Base-by-base conservation (phyloP, 2,329 filamentous ascomycete species). In the Pleurostoma richardsiae region DNA sequence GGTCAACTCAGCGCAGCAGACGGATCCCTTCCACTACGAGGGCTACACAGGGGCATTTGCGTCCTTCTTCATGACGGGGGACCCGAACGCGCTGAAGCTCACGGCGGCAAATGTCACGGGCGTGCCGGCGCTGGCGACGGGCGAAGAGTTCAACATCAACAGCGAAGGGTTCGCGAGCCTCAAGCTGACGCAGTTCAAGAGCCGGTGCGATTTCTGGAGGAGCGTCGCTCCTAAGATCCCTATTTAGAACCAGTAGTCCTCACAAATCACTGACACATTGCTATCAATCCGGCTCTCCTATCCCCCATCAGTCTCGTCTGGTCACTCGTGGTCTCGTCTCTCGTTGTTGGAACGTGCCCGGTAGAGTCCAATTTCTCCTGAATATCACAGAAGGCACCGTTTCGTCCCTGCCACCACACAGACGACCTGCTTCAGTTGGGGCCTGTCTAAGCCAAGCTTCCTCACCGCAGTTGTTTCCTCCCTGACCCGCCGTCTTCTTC, bases 11-110 rank as follows among this genome's bases (percentile, higher is more conserved):
- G 60, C 78, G 3, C 81, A 84, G 49, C 57, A 71, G 47, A 65
- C 70, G 0, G 70, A 83, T 49, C 68, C 72, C 0, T 51, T 76
- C 1, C 76, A 76, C 5, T 85, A 84, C 50, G 51, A 74, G 19
- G 80, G 76, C 8, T 84, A 74, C 40, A 48, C 73, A 1, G 80
- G 82, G 4, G 79, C 80, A 0, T 74, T 84, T 55, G 79, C 76
- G 1, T 79, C 74, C 28, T 84, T 83, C 59, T 75, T 83, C 48
- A 70, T 77, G 57, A 80, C 76, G 0, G 78, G 77, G 0, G 71
- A 82, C 57, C 78, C 80, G 0, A 82, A 83, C 54, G 62, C 68
- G 10, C 67, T 77, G 48, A 83, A 82, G 49, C 50, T 82, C 33
- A 81, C 77, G 0, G 65, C 69, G 45, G 49, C 49, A 2, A 65